Evolutionary conservation across 2,329 filamentous ascomycete species (phyloP).

Genomic region (Shiraia sp.): DNA sequence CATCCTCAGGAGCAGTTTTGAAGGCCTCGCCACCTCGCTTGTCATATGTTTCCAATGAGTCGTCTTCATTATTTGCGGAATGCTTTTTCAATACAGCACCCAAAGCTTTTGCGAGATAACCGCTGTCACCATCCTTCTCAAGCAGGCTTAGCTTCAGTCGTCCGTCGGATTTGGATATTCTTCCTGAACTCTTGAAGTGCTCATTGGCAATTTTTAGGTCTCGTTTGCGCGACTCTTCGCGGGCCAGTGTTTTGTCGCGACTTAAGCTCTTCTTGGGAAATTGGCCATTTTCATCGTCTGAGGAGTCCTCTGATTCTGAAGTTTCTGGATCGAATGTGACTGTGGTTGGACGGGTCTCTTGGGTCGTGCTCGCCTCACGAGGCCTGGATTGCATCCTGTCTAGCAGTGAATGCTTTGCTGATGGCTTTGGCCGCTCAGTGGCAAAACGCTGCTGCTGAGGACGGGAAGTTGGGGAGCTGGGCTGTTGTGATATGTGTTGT

Average conservation of each 20-base stretch:
- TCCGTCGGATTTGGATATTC: conserved; percentile 69
- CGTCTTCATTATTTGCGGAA: conserved; percentile 46
- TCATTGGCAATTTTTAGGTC: conserved; percentile 66
- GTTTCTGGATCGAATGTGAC: conserved; percentile 38
- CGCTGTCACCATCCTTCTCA: conserved; percentile 69
- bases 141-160: conserved; percentile 69
- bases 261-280: conserved; percentile 19
- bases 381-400: conserved; percentile 19
- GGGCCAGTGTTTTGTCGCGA: conserved; percentile 12
- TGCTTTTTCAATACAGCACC: conserved; percentile 66
- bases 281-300: conserved; percentile 23
- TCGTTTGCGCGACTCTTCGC: conserved; percentile 9
- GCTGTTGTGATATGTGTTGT: conserved; percentile 1
- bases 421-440: conserved; percentile 36
- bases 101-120: conserved; percentile 74
- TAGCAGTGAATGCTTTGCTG: conserved; percentile 23
- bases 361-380: conserved; percentile 11
- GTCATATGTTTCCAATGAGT: conserved; percentile 26
- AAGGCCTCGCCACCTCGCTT: conserved; percentile 6
- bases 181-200: conserved; percentile 66
- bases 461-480: conserved; percentile 12
- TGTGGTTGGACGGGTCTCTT: conserved; percentile 24
- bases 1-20: conserved; percentile 38
- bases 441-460: conserved; percentile 31
- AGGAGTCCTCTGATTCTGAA: conserved; percentile 30